Conservation (phyloP, 441 rosid species). For the Erysimum pusillum region DNA sequence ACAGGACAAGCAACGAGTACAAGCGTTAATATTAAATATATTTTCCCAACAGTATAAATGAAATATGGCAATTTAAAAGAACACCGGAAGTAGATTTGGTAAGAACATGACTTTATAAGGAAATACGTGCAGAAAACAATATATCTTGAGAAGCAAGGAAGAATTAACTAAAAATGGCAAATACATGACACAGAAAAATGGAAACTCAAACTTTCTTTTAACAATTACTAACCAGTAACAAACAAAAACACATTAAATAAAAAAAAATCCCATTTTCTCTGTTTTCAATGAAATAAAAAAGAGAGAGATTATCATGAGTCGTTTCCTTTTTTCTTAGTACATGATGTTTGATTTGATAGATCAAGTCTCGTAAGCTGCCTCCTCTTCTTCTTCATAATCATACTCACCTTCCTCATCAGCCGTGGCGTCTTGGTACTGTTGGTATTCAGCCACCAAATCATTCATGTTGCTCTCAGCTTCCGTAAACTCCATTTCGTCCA, state of each 20-base stretch:
- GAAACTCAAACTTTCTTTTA: not conserved
- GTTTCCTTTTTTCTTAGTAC: not conserved
- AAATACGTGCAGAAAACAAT: not conserved
- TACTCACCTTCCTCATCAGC: constrained; percentile 31
- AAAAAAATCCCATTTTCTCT: not conserved
- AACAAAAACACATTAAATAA: not conserved
- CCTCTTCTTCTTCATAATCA: constrained; percentile 11
- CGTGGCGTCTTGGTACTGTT: constrained; percentile 36
- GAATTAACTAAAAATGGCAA: not conserved
- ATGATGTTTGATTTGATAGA: not conserved
- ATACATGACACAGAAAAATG: not conserved
- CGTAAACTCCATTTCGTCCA: constrained; percentile 35
- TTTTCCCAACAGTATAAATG: too few species aligned
- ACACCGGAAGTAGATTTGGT: too few species aligned
- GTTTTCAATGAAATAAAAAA: not conserved
- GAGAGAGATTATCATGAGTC: constrained; percentile 1
- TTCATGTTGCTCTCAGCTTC: constrained; percentile 36
- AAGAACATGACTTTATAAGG: not conserved
- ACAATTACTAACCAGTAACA: not conserved
- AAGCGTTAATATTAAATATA: too few species aligned
- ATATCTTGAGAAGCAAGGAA: constrained; percentile 4
- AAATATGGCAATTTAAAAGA: too few species aligned
- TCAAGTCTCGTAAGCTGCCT: not conserved
- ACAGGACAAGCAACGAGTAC: too few species aligned
- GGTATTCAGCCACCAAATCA: constrained; percentile 29